A percentile compares a stretch with the other conserved stretches of the same genome.
Conservation (phyloP, 345 rosid species). For the Iberis pinnata region DNA sequence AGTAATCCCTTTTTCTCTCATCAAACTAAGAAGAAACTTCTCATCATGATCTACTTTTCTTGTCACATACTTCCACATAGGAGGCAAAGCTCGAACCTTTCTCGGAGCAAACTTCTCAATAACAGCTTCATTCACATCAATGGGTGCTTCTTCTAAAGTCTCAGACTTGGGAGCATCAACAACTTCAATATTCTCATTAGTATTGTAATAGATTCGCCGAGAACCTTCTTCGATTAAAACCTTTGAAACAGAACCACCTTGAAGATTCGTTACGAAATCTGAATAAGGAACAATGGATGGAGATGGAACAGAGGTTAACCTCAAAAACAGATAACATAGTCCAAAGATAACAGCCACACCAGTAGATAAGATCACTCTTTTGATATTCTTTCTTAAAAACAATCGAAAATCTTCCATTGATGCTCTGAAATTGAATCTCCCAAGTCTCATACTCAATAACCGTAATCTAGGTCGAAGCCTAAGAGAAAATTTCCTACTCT, state of each 20-base stretch:
- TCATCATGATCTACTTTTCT: constrained; percentile 87
- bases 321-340: constrained; percentile 60
- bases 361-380: constrained; percentile 41
- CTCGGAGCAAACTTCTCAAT: constrained; percentile 26
- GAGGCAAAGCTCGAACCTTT: constrained; percentile 37
- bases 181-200: constrained; percentile 16
- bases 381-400: constrained; percentile 53
- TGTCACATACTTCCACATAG: constrained; percentile 70
- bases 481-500: constrained; percentile 37
- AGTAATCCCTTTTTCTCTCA: constrained; percentile 80
- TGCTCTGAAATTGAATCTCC: constrained; percentile 47
- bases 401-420: constrained; percentile 38
- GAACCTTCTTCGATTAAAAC: constrained; percentile 90
- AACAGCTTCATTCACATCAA: constrained; percentile 22
- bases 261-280: constrained; percentile 63
- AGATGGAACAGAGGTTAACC: constrained; percentile 61
- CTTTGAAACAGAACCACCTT: constrained; percentile 54
- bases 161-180: constrained; percentile 23
- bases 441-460: constrained; percentile 41
- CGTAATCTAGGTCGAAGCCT: constrained; percentile 71
- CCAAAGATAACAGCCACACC: constrained; percentile 51
- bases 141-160: constrained; percentile 27
- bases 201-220: constrained; percentile 73
- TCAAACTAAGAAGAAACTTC: constrained; percentile 77
- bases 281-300: constrained; percentile 77